These are phyloP conservation scores for Nakaseomyces nivariensis DNA, from an alignment of 1,139 yeast species.

Conservation along the genomic window DNA sequence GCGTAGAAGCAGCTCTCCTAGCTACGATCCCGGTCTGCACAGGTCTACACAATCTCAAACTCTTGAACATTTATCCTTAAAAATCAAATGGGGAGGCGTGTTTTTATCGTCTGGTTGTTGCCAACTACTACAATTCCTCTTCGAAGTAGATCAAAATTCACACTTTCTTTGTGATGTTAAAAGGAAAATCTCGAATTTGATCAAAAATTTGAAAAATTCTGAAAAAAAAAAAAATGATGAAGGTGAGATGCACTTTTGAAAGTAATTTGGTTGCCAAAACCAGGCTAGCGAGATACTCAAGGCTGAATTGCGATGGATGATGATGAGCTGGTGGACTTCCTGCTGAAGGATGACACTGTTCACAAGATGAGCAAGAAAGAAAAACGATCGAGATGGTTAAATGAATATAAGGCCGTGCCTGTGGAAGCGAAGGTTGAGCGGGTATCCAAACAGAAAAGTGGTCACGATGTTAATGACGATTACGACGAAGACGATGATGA, in stretches of 20 bases:
- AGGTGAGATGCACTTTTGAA: too few relatives aligned
- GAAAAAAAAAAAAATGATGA: too few relatives aligned
- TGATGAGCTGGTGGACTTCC: constrained; percentile 5
- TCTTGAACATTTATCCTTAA: background rate
- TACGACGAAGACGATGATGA: background rate
- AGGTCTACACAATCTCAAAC: background rate
- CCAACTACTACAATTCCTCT: background rate
- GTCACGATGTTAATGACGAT: too few relatives aligned
- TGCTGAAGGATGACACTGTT: constrained; percentile 4
- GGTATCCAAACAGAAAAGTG: background rate
- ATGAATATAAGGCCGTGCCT: background rate
- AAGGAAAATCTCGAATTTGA: too few relatives aligned
- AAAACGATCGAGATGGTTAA: background rate
- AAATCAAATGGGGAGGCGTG: too few relatives aligned
- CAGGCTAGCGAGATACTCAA: too few relatives aligned
- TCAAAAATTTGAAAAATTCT: too few relatives aligned
- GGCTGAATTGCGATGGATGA: constrained; percentile 2
- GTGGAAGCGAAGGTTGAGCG: background rate
- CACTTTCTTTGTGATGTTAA: too few relatives aligned
- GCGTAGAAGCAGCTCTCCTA: background rate
- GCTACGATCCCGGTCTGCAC: background rate
- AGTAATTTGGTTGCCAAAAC: too few relatives aligned
- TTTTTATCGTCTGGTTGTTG: background rate
- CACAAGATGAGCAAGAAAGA: background rate
- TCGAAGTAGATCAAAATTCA: too few relatives aligned